Base-by-base conservation (phyloP, 768 basidiomycete species). In the Brasilioporus rufonigricans region DNA sequence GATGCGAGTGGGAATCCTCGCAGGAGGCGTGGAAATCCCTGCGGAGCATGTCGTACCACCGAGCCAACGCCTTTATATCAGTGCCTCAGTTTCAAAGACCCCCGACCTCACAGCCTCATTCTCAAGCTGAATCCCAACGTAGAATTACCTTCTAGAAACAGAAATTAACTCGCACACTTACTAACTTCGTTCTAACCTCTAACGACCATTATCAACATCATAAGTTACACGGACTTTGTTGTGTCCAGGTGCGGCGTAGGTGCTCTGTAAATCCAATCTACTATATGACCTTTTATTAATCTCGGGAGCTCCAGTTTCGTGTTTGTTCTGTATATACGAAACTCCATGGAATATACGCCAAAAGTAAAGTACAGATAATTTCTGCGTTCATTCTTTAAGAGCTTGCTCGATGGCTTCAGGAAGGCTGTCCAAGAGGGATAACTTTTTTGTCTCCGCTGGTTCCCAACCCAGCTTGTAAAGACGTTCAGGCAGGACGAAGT, bases 1-100 rank as follows among this genome's bases (percentile, higher is more conserved):
- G 84, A 85, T 85, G 83, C 78, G 87, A n/a, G 81, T 86, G 59
- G 87, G 85, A 56, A 76, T 85, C 50, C 74, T 89, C 43, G 77
- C 79, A 38, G 86, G 84, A 10, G 86, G 86, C 36, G 77, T 84
- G 60, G 84, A 87, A 68, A 75, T 76, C 11, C 65, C 73, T 45
- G 60, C 69, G 26, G 75, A 77, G 33, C 73, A 74, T 57, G 64
- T 72, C 35, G 69, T 82, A 26, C 77, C 84, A 41, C 77, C 77
- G 21, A 71, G 76, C 14, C 76, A 79, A 58, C 71, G 69, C 45
- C 68, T 82, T 43, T 44, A 71, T 21, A 72, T 71, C 47, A 60
- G 62, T 41, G 16, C 57, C 23, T 44, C 58, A n/a, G 31, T 44
- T 26, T 50, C 60, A 43, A 59, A 47, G 35, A 52, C 46, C 23